Percentiles rank a stretch among this genome's conserved stretches.
Conservation (phyloP, 23 red algal species). For the Cyanidiococcus yangmingshanensis region DNA sequence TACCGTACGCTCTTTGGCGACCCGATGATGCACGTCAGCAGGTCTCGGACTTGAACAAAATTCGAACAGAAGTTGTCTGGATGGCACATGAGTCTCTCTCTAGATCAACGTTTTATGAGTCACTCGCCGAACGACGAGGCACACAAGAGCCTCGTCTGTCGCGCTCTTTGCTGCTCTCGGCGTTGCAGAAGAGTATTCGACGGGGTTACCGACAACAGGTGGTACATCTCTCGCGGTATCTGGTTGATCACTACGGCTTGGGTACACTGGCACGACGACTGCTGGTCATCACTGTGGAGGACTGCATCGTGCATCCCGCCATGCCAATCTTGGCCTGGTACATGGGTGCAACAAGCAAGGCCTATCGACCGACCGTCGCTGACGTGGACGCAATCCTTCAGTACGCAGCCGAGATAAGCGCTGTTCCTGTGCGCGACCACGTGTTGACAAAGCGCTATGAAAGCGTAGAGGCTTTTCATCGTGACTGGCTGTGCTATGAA, state of each 20-base stretch:
- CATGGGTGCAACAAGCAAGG: slow-evolving; percentile 11
- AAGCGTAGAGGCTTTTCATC: background rate
- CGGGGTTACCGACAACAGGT: background rate
- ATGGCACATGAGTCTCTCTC: background rate
- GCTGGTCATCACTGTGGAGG: slow-evolving; percentile 22
- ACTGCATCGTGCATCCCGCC: background rate
- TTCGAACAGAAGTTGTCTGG: background rate
- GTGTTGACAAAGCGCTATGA: background rate
- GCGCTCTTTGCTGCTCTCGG: slow-evolving; percentile 5
- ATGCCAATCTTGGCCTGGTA: slow-evolving; percentile 9
- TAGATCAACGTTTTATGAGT: background rate
- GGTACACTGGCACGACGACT: background rate
- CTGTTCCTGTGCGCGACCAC: background rate
- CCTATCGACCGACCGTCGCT: background rate
- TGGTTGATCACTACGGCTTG: background rate
- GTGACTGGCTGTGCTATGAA: background rate
- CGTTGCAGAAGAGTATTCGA: slow-evolving; percentile 14
- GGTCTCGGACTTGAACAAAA: background rate
- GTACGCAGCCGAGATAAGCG: background rate
- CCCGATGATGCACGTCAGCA: background rate
- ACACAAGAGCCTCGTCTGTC: background rate
- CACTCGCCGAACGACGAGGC: background rate
- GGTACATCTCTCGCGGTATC: background rate
- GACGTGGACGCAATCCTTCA: slow-evolving; percentile 1
- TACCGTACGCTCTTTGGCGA: background rate